Evolutionary conservation across 208 protist genomes (phyloP), one percentile per base, ranked within the genome.

Genomic region (Tritrichomonas foetus): DNA sequence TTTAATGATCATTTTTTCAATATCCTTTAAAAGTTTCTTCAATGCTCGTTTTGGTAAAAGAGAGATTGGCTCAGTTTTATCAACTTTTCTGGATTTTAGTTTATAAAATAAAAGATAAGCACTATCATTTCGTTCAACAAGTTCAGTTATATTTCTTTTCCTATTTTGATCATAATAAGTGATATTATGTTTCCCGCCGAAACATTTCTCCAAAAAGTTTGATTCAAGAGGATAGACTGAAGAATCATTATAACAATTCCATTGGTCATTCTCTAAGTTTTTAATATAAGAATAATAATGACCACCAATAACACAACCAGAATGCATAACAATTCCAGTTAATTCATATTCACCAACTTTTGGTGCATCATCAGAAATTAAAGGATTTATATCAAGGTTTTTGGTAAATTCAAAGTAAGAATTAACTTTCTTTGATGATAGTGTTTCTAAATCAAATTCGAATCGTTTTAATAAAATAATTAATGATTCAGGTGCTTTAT

Each of bases 91-190:
- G 3, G 1, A 16, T 8, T 25, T 84, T 53, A 33, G 20, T 25
- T 84, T 84, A 44, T 84, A 84, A 53, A 84, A 53, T 5, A 84
- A 30, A n/a, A 84, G 5, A 53, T 84, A 84, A 53, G 74, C 74
- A 84, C 9, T 47, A 20, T 33, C 36, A 13, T 1, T 84, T 53
- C 36, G 49, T 25, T 84, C 74, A 30, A 11, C 20, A 33, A 8
- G 27, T 53, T 84, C 44, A 22, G 74, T 84, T 8, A 39, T n/a
- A 33, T 47, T 53, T 53, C 25, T 20, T 5, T 78, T 78, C 5
- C 53, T 25, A 44, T n/a, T 25, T 84, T 8, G 41, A 53, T 84
- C 44, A 53, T 84, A 53, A 53, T 39, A 30, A 30, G 9, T 44
- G 0, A 16, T 49, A 25, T 20, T 49, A n/a, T 33, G 22, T 1